Evolutionary conservation across 768 basidiomycete genomes (phyloP).

Genomic region (Xanthoconium stramineum): DNA sequence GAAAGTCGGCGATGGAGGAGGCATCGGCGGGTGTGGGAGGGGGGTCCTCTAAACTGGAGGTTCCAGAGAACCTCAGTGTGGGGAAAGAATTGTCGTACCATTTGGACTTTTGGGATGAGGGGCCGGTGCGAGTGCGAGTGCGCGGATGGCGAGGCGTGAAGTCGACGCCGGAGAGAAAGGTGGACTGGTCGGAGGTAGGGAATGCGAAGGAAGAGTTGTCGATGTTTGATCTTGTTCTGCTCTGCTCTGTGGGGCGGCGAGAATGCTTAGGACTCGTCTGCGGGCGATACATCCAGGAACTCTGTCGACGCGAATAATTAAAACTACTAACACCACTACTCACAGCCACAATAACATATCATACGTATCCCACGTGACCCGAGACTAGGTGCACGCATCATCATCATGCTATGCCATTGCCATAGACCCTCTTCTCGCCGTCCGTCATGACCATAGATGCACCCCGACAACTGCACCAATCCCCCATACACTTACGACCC

Average conservation of each 20-base stretch:
- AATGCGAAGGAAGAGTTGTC: slow-evolving; percentile 27
- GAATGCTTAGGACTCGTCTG: slow-evolving; percentile 34
- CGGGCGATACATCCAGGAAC: slow-evolving; percentile 14
- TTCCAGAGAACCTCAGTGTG: slow-evolving; percentile 60
- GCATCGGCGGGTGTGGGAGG: slow-evolving; percentile 66
- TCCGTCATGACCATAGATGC: slow-evolving; percentile 19
- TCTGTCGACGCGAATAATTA: background rate
- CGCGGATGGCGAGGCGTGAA: slow-evolving; percentile 42
- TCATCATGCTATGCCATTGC: background rate
- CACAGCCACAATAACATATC: background rate
- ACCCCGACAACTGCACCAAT: slow-evolving; percentile 32
- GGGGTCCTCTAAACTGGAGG: slow-evolving; percentile 71
- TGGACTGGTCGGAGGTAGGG: slow-evolving; percentile 26
- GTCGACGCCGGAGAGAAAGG: slow-evolving; percentile 24
- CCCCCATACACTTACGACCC: slow-evolving; percentile 55
- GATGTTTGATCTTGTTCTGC: slow-evolving; percentile 26
- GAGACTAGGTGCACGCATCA: slow-evolving; percentile 1
- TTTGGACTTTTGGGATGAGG: slow-evolving; percentile 40
- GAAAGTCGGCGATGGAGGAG: slow-evolving; percentile 16
- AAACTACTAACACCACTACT: background rate
- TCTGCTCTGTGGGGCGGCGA: slow-evolving; percentile 23
- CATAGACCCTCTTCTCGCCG: background rate
- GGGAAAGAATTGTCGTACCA: slow-evolving; percentile 49
- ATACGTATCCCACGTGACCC: slow-evolving; percentile 15
- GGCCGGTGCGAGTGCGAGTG: slow-evolving; percentile 56